A percentile compares a stretch with the other conserved stretches of the same genome.
Evolutionary conservation across 108 stramenopile species (phyloP).

Genomic region (Pseudonitzschia delicatissima): DNA sequence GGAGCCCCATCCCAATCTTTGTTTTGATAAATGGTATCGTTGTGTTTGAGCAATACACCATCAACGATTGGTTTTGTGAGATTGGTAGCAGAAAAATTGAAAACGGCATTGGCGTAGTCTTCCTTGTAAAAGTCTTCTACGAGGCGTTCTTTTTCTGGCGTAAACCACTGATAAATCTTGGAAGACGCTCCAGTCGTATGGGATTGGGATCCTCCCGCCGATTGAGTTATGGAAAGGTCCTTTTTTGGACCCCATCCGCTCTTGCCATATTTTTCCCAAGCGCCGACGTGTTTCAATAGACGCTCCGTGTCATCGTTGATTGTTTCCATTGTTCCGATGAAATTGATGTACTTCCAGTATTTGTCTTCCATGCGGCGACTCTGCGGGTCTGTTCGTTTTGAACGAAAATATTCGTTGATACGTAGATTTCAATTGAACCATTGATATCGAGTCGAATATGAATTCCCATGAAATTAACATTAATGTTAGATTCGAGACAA

Average conservation of each 20-base stretch:
- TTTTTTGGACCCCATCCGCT: slow-evolving; percentile 39
- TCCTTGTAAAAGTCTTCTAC: slow-evolving; percentile 35
- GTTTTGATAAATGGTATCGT: slow-evolving; percentile 18
- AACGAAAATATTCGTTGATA: too few relatives aligned
- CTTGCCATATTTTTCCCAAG: slow-evolving; percentile 46
- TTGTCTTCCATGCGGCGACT: slow-evolving; percentile 42
- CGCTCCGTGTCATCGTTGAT: slow-evolving; percentile 35
- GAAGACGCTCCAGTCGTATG: slow-evolving; percentile 22
- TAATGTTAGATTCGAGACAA: too few relatives aligned
- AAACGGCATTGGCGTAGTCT: slow-evolving; percentile 36
- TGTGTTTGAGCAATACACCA: slow-evolving; percentile 2
- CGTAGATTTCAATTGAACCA: too few relatives aligned
- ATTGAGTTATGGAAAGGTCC: slow-evolving; percentile 37
- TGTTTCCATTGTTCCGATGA: slow-evolving; percentile 43
- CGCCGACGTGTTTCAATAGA: slow-evolving; percentile 37
- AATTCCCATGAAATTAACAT: too few relatives aligned
- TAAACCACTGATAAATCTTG: slow-evolving; percentile 33
- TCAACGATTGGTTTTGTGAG: slow-evolving; percentile 14
- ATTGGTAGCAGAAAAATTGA: slow-evolving; percentile 24
- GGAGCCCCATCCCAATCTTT: slow-evolving; percentile 42
- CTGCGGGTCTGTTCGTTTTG: slow-evolving; percentile 39
- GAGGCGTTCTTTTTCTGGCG: slow-evolving; percentile 33
- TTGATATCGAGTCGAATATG: too few relatives aligned
- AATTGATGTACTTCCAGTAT: slow-evolving; percentile 52
- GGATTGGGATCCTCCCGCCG: slow-evolving; percentile 5